Percentiles rank a stretch among this genome's conserved stretches.
phyloP scores from a whole-genome alignment of 2,329 filamentous ascomycete species.

The Penicillium sp. region DNA sequence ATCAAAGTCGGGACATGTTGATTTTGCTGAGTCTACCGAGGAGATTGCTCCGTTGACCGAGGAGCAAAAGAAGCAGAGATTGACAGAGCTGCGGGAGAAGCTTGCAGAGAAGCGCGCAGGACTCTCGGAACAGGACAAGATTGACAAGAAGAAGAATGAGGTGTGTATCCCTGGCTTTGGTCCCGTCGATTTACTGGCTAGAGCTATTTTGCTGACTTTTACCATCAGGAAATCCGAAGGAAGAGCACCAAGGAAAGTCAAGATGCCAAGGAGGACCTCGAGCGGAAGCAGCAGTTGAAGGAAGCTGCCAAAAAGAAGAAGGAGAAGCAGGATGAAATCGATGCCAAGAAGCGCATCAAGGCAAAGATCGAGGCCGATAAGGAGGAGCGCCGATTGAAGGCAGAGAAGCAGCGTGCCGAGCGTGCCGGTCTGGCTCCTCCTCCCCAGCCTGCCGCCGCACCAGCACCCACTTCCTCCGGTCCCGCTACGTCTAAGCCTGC shows the following conservation, averaged over 20 bases:
- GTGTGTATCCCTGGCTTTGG: conserved; percentile 42
- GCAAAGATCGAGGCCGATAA: conserved; percentile 95
- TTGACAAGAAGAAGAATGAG: conserved; percentile 82
- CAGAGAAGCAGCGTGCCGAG: conserved; percentile 79
- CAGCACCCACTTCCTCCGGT: conserved; percentile 46
- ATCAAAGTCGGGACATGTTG: conserved; percentile 82
- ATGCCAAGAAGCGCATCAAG: conserved; percentile 84
- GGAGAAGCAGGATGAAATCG: conserved; percentile 82
- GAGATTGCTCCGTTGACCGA: conserved; percentile 88
- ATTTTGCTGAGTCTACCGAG: conserved; percentile 92
- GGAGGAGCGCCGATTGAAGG: conserved; percentile 79
- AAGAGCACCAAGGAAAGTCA: conserved; percentile 89
- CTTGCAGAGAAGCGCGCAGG: conserved; percentile 70
- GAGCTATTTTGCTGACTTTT: neutral
- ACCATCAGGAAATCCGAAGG: conserved; percentile 63
- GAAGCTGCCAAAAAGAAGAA: conserved; percentile 81
- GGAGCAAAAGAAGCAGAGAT: conserved; percentile 80
- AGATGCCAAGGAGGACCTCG: conserved; percentile 84
- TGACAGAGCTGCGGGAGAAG: conserved; percentile 71
- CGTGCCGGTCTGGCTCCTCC: conserved; percentile 69
- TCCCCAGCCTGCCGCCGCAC: conserved; percentile 48
- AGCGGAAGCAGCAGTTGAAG: conserved; percentile 87
- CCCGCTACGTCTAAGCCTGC: conserved; percentile 61
- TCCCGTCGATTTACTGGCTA: neutral
- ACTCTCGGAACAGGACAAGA: conserved; percentile 71